Evolutionary conservation across 768 basidiomycete genomes (phyloP), one percentile per base, ranked within the genome.

Genomic region (Mycena galopus): DNA sequence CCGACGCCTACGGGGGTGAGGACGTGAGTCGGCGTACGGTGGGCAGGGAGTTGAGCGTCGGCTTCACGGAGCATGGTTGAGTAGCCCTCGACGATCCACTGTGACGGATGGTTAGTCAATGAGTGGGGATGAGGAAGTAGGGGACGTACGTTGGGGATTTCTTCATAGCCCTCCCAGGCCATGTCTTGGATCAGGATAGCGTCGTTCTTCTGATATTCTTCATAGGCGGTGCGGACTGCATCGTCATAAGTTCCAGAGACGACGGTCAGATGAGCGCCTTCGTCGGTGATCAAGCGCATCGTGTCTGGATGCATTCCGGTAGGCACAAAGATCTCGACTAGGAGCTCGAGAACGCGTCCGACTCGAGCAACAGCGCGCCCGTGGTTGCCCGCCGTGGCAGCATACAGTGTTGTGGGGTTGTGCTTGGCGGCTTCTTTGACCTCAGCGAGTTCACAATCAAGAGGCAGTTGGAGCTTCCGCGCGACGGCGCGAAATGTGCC

Each of bases 1-100:
- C 70, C 70, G 25, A 67, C 65, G n/a, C 70, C 70, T 2, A 67
- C 65, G 32, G 70, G 65, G 23, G 39, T 61, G 57, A 71, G n/a
- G 19, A 67, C 35, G 56, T 51, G 33, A 14, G 50, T 50, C 14
- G 56, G 65, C 27, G 61, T 32, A 12, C 17, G 53, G n/a, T 42
- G 23, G 25, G 47, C 53, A 33, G 35, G 16, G 29, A 67, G 44
- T 29, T 67, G 51, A 35, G 69, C 29, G 55, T 68, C 53, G 30
- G 29, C 25, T 59, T 71, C 70, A 12, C 23, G 25, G n/a, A 71
- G 55, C 32, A 67, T 55, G 27, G 65, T 71, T 11, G 39, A 23
- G 55, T 71, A 71, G 32, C 70, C 70, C 7, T 71, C 65, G 37
- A 71, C 70, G 19, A 67, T 50, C 35, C 42, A 30, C 56, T 67